These are phyloP conservation scores for Hymenoscyphus albidus DNA, from an alignment of 2,329 filamentous ascomycete genomes.

Conservation along the genomic window DNA sequence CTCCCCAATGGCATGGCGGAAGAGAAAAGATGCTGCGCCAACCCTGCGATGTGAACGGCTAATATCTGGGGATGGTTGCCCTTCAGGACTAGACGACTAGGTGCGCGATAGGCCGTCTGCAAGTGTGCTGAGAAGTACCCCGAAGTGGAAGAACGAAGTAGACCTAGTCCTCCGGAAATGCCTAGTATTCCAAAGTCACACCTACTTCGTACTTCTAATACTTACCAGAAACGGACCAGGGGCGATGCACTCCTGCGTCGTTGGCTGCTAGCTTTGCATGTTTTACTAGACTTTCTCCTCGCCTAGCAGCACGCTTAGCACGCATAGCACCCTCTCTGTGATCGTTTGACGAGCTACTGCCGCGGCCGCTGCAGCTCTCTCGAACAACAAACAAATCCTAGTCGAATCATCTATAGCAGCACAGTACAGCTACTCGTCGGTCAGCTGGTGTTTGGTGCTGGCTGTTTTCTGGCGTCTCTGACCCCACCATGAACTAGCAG, in stretches of 20 bases:
- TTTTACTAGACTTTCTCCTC: background rate
- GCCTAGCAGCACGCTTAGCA: background rate
- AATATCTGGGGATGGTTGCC: slow-evolving; percentile 21
- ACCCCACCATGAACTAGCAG: too few species aligned
- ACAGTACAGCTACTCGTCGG: too few species aligned
- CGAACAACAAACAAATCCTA: background rate
- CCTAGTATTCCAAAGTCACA: too few species aligned
- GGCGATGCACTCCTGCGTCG: background rate
- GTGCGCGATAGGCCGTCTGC: background rate
- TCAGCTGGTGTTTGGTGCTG: too few species aligned
- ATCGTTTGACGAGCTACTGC: background rate
- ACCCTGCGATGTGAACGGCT: slow-evolving; percentile 23
- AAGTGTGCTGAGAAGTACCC: background rate
- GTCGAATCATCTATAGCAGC: background rate
- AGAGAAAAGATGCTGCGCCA: slow-evolving; percentile 11
- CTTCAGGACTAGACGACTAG: background rate
- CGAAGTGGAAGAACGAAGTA: too few species aligned
- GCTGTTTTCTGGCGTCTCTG: too few species aligned
- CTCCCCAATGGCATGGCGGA: slow-evolving; percentile 23
- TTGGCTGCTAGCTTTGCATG: background rate
- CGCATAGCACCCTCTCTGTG: background rate
- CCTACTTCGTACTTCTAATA: too few species aligned
- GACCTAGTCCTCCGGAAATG: too few species aligned
- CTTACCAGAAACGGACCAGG: background rate
- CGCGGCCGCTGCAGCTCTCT: background rate